Percentiles rank a stretch among this genome's conserved stretches.
phyloP scores from a whole-genome alignment of 495 filamentous ascomycete genomes.

The Viridothelium virens region DNA sequence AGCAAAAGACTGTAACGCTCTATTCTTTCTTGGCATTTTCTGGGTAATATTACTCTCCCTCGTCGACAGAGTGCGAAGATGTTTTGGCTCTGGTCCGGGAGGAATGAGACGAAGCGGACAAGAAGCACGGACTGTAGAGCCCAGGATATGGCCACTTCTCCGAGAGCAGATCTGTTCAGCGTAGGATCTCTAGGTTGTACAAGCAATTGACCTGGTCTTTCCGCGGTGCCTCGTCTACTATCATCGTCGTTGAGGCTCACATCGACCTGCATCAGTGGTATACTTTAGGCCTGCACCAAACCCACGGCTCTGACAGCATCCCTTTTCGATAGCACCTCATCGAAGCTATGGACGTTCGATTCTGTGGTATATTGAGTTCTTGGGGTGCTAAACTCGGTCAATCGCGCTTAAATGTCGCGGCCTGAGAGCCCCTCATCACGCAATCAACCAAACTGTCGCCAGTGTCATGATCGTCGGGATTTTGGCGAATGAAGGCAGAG shows the following conservation, averaged over 20 bases:
- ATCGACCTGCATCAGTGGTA: no score
- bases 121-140: not conserved
- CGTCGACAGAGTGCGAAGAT: not conserved
- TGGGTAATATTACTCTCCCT: not conserved
- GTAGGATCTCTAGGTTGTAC: no score
- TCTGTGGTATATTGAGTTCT: not conserved
- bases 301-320: not conserved
- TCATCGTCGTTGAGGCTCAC: no score
- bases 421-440: slow-evolving; percentile 4
- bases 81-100: not conserved
- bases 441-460: not conserved
- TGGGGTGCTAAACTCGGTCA: not conserved
- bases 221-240: no score
- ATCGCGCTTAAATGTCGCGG: not conserved
- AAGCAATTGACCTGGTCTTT: no score
- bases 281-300: not conserved
- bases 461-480: not conserved
- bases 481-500: no score
- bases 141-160: not conserved
- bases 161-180: not conserved
- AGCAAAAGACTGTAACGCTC: not conserved
- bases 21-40: not conserved
- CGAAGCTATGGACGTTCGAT: not conserved
- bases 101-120: not conserved
- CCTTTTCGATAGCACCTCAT: not conserved